A percentile compares a stretch with the other conserved stretches of the same genome.
Conservation (phyloP, 345 rosid species). For the Camelina hispida region DNA sequence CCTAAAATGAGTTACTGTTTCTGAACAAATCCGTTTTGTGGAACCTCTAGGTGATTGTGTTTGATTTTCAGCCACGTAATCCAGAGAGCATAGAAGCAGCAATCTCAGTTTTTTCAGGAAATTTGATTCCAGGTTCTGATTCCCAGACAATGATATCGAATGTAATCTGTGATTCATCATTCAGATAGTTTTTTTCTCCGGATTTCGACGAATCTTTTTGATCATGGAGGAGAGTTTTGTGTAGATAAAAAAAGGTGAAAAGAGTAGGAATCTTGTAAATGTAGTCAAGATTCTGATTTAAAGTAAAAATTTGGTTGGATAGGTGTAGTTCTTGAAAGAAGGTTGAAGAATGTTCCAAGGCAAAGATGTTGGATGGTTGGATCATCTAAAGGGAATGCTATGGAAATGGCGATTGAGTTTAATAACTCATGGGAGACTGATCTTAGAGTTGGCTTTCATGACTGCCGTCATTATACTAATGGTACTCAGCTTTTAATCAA, state of each 20-base stretch:
- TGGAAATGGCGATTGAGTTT: conserved; percentile 57
- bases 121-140: conserved; percentile 43
- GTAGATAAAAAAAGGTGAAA: neutral
- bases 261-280: conserved; percentile 4
- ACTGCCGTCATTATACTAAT: conserved; percentile 76
- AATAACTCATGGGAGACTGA: conserved; percentile 61
- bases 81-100: conserved; percentile 44
- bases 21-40: neutral
- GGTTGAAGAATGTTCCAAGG: conserved; percentile 60
- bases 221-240: neutral
- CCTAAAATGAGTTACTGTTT: neutral
- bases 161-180: conserved; percentile 27
- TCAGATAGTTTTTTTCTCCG: neutral
- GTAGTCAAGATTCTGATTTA: conserved; percentile 22
- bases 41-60: conserved; percentile 35
- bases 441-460: conserved; percentile 71
- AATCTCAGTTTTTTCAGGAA: conserved; percentile 37
- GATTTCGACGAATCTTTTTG: conserved; percentile 31
- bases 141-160: conserved; percentile 36
- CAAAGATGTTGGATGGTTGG: conserved; percentile 81
- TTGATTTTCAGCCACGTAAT: conserved; percentile 45
- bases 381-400: conserved; percentile 50
- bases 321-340: conserved; percentile 64
- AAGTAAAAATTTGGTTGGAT: neutral
- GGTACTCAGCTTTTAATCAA: conserved; percentile 44